Base-by-base conservation (phyloP, 1,284 basidiomycete genomes). In the Xanthoconium separans region DNA sequence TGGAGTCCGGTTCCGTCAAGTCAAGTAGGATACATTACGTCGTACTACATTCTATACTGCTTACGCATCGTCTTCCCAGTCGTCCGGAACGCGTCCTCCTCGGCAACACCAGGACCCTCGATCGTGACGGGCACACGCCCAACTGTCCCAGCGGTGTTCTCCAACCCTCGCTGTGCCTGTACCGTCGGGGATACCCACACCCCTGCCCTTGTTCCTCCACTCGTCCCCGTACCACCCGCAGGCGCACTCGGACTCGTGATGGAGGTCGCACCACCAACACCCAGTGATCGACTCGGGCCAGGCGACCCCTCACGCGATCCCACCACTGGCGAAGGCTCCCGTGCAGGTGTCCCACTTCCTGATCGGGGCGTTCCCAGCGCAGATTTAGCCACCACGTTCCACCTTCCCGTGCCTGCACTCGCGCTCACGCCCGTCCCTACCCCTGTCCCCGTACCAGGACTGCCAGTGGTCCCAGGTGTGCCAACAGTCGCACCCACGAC, bases 1-100 rank as follows among this genome's bases (percentile, higher is more conserved):
- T 22, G 22, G 4, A 22, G 22, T 22, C 22, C 22, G 22, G 22
- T 22, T 22, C 22, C 22, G 22, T 22, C 22, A 22, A 22, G 22
- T 4, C 22, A 22, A 22, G 22, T 22, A 22, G 22, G 22, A 22
- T 22, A 22, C 3, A 22, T 22, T 22, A 22, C 22, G 22, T 22
- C 22, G 2, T 2, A 22, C 22, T 24, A 24, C 24, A 27, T 16
- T 30, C 30, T 31, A 18, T 22, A 33, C 22, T 30, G 27, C 37
- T 43, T 70, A 73, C 20, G 43, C 60, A 54, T 80, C 82, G 52
- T 83, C 79, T 56, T 83, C 81, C 82, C 81, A 84, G 56, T 77
- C 69, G 39, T 80, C 75, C 1, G 80, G 78, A 2, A 83, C n/a
- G n/a, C 75, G 43, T 67, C 65, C 39, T 63, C 65, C 6, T 6